Conservation (phyloP, 768 basidiomycete genomes). For the Boletus rex-veris region DNA sequence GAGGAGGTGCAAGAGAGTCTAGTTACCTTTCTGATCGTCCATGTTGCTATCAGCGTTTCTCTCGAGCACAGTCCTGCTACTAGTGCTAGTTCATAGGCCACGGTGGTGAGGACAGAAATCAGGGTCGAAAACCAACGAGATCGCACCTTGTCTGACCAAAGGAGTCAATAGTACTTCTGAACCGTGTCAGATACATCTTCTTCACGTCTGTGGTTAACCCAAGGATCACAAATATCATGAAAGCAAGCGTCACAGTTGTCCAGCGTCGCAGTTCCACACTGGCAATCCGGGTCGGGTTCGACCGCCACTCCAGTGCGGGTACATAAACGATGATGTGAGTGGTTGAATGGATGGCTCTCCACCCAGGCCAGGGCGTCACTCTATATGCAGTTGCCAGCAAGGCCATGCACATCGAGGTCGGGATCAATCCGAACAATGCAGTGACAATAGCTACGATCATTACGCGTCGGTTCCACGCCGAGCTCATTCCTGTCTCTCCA, state of each 20-base stretch:
- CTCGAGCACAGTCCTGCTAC: background rate
- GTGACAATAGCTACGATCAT: constrained; percentile 8
- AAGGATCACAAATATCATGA: constrained; percentile 15
- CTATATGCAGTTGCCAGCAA: constrained; percentile 2
- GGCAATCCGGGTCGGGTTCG: background rate
- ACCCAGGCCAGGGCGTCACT: constrained; percentile 20
- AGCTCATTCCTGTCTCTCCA: background rate
- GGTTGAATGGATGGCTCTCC: constrained; percentile 15
- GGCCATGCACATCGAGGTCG: constrained; percentile 11
- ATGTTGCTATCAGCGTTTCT: background rate
- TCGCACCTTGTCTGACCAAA: background rate
- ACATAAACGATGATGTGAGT: constrained; percentile 7
- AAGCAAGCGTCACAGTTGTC: constrained; percentile 11
- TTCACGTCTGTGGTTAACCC: constrained; percentile 15
- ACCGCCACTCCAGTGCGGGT: constrained; percentile 9
- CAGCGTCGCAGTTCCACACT: constrained; percentile 16
- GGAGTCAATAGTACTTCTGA: background rate
- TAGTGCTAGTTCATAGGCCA: background rate
- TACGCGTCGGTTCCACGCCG: constrained; percentile 12
- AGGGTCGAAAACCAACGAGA: background rate
- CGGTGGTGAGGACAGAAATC: background rate
- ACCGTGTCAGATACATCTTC: constrained; percentile 7
- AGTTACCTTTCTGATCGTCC: background rate
- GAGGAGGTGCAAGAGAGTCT: background rate
- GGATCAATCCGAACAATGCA: constrained; percentile 7